These are phyloP conservation scores for Globisporangium perplexum DNA, from an alignment of 352 stramenopile genomes.

Conservation along the genomic window DNA sequence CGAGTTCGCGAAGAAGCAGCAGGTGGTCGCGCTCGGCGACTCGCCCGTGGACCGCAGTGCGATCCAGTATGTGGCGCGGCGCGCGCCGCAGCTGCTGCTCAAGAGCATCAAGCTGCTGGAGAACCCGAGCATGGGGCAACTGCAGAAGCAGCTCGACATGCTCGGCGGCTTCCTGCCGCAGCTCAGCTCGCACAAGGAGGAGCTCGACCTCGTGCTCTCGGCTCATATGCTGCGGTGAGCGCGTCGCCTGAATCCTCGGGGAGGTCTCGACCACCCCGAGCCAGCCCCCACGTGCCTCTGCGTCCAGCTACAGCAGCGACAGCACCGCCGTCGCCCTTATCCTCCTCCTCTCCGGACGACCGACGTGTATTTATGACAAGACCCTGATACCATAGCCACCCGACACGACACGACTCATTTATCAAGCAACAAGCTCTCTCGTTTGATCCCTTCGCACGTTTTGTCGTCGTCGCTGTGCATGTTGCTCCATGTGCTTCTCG, in stretches of 20 bases:
- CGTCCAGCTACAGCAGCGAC: too few relatives aligned
- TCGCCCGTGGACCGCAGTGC: conserved; percentile 64
- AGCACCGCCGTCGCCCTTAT: neutral
- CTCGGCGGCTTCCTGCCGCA: conserved; percentile 58
- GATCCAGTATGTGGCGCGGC: conserved; percentile 57
- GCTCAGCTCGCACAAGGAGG: conserved; percentile 50
- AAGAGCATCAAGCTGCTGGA: conserved; percentile 81
- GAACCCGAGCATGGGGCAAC: conserved; percentile 64
- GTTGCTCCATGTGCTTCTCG: too few relatives aligned
- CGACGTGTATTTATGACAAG: conserved; percentile 1
- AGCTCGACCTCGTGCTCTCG: conserved; percentile 71
- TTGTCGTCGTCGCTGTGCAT: too few relatives aligned
- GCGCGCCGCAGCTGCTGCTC: conserved; percentile 39
- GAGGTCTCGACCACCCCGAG: too few relatives aligned
- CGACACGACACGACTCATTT: too few relatives aligned
- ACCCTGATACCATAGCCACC: conserved; percentile 3
- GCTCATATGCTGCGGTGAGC: conserved; percentile 58
- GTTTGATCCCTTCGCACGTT: too few relatives aligned
- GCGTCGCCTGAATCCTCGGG: neutral
- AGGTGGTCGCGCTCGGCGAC: conserved; percentile 72
- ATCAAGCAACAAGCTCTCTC: too few relatives aligned
- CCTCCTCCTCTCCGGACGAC: too few relatives aligned
- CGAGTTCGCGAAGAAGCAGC: conserved; percentile 24
- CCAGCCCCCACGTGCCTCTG: too few relatives aligned
- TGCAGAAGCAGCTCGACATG: conserved; percentile 63